Evolutionary conservation across 2,329 filamentous ascomycete genomes (phyloP), one percentile per base, ranked within the genome.

Genomic region (Alternaria incomplexa): DNA sequence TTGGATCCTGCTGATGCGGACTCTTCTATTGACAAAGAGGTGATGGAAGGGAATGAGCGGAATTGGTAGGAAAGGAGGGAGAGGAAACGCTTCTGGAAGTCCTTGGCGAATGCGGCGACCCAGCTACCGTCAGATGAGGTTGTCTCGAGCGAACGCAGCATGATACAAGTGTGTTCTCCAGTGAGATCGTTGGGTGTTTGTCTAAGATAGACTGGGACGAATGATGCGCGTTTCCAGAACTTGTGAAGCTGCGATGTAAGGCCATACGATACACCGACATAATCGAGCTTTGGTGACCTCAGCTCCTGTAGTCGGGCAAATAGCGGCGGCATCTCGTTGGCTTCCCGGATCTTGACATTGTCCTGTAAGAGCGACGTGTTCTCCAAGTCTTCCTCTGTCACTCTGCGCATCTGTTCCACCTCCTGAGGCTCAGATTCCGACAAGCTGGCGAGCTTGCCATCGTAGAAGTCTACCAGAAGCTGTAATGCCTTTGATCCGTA

Each of bases 131-230:
- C 79, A 1, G 76, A 75, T 26, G 81, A 78, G 25, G 83, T 82
- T 1, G 81, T 81, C 54, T 84, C 80, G 3, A 99, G 85, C 2
- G 93, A 91, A 61, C 93, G 89, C 52, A 99, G 86, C 96, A 99
- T 99, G 26, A 99, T 95, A 77, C 93, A 97, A 0, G 96, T 97
- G 79, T 99, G 96, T 81, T 99, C 96, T 58, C 96, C 96, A 0
- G 96, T 99, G 48, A 99, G 85, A 61, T 98, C 96, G 77, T 98
- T 99, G 55, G 96, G 86, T 3, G 96, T 99, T 83, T 99, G 96
- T 32, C 96, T 88, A 13, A 99, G 86, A 75, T 99, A 99, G 1
- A 99, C 93, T 0, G 96, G 96, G 3, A 90, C 88, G 78, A 97
- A 99, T 1, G 85, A 85, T 15, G 91, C 88, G 36, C 92, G 91